These are phyloP conservation scores for Zizania latifolia DNA, from an alignment of 176 grass and related monocot species.

Conservation along the genomic window DNA sequence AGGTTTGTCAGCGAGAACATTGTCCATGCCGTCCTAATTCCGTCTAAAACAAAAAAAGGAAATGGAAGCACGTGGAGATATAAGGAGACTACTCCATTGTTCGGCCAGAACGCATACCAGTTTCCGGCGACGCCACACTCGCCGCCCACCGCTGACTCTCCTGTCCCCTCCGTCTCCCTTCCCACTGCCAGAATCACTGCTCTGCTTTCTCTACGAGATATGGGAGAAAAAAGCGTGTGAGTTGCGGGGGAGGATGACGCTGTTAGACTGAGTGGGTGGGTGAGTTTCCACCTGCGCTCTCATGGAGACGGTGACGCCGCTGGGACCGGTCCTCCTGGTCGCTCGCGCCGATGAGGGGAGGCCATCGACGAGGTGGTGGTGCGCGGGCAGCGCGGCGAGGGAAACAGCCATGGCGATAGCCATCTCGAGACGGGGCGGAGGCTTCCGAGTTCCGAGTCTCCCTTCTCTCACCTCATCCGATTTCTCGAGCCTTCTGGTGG, in stretches of 20 bases:
- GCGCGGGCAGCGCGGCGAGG: no score
- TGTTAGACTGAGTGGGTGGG: not conserved
- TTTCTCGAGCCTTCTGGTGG: not conserved
- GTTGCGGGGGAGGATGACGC: not conserved
- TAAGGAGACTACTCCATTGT: not conserved
- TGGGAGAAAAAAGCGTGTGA: not conserved
- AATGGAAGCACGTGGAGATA: not conserved
- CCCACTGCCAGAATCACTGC: conserved; percentile 10
- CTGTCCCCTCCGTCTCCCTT: conserved; percentile 13
- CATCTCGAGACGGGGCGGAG: conserved; percentile 16
- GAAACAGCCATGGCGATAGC: conserved; percentile 28
- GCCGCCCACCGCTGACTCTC: conserved; percentile 26
- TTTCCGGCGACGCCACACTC: conserved; percentile 66
- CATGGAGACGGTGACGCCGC: conserved; percentile 25
- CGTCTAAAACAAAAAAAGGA: not conserved
- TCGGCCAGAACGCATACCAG: conserved; percentile 25
- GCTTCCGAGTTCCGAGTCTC: not conserved
- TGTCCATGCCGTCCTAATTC: not conserved
- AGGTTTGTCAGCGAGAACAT: not conserved
- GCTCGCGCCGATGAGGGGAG: not conserved
- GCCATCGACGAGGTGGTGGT: no score
- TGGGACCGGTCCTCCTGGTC: not conserved
- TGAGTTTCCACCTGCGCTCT: conserved; percentile 31
- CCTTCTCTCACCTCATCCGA: conserved; percentile 16
- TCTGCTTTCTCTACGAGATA: conserved; percentile 36